Evolutionary conservation across 2,329 filamentous ascomycete genomes (phyloP).

Genomic region (Fusarium clavum): DNA sequence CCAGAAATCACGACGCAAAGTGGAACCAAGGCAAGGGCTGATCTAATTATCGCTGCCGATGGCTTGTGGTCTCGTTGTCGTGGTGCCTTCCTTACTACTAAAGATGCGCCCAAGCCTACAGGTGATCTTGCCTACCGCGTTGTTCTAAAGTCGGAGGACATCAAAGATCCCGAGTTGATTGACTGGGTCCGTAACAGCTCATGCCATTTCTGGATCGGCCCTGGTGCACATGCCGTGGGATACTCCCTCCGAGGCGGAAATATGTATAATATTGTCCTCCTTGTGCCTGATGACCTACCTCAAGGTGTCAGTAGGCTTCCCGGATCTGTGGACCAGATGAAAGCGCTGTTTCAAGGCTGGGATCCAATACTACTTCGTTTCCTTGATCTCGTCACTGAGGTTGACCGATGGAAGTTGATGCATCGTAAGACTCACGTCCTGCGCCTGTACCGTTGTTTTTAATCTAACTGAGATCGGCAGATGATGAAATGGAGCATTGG

Average conservation of each 20-base stretch:
- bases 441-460: not conserved
- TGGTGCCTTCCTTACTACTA: slow-evolving; percentile 58
- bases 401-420: slow-evolving; percentile 17
- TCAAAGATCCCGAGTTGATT: slow-evolving; percentile 62
- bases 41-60: slow-evolving; percentile 68
- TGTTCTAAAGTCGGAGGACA: slow-evolving; percentile 63
- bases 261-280: slow-evolving; percentile 74
- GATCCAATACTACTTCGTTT: slow-evolving; percentile 16
- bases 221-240: slow-evolving; percentile 69
- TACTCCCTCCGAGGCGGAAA: slow-evolving; percentile 70
- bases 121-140: slow-evolving; percentile 75
- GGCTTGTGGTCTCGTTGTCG: slow-evolving; percentile 72
- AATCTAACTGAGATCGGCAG: slow-evolving; percentile 38
- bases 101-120: slow-evolving; percentile 65
- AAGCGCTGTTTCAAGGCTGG: slow-evolving; percentile 8
- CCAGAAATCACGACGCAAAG: slow-evolving; percentile 55
- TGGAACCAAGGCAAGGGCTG: slow-evolving; percentile 49
- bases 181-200: slow-evolving; percentile 64
- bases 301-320: slow-evolving; percentile 54
- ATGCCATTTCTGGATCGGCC: slow-evolving; percentile 73
- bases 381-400: slow-evolving; percentile 7
- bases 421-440: not conserved
- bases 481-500: slow-evolving; percentile 65
- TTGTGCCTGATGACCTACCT: slow-evolving; percentile 73
- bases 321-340: slow-evolving; percentile 18